phyloP scores from a whole-genome alignment of 768 basidiomycete genomes.

The Suillus paluster region DNA sequence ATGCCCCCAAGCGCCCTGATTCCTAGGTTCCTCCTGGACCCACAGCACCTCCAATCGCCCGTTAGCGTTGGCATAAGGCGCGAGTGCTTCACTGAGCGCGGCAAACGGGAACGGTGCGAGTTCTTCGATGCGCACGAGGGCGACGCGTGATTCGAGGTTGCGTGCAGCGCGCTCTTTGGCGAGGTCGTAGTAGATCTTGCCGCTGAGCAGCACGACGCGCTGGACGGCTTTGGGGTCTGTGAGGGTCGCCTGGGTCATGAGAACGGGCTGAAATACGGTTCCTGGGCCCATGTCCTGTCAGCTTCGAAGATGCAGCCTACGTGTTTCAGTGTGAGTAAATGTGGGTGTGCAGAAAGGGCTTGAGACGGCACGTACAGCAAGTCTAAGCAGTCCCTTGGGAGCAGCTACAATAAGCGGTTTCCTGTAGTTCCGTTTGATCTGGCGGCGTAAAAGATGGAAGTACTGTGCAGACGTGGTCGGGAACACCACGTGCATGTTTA shows the following conservation, averaged over 20 bases:
- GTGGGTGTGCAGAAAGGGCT: too few relatives aligned
- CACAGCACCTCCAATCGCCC: constrained; percentile 48
- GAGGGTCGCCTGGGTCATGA: constrained; percentile 50
- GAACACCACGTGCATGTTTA: constrained; percentile 86
- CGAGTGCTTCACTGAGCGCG: constrained; percentile 50
- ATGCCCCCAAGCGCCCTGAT: constrained; percentile 83
- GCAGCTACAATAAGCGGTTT: constrained; percentile 86
- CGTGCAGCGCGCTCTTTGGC: constrained; percentile 64
- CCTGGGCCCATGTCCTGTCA: constrained; percentile 65
- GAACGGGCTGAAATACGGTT: constrained; percentile 69
- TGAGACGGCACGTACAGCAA: constrained; percentile 56
- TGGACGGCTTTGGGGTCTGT: constrained; percentile 41
- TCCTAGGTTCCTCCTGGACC: constrained; percentile 88
- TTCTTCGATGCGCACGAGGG: constrained; percentile 83
- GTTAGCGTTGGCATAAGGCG: constrained; percentile 49
- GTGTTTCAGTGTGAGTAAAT: background rate
- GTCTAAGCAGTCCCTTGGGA: constrained; percentile 82
- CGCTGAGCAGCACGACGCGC: constrained; percentile 75
- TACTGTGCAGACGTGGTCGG: constrained; percentile 92
- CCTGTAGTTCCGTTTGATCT: constrained; percentile 82
- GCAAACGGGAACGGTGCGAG: constrained; percentile 86
- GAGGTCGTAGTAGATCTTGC: constrained; percentile 91
- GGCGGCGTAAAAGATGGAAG: constrained; percentile 90
- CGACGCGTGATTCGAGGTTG: constrained; percentile 53
- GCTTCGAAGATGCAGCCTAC: constrained; percentile 73